Conservation (phyloP, 2,329 filamentous ascomycete species). For the Pestalotiopsis sp. region DNA sequence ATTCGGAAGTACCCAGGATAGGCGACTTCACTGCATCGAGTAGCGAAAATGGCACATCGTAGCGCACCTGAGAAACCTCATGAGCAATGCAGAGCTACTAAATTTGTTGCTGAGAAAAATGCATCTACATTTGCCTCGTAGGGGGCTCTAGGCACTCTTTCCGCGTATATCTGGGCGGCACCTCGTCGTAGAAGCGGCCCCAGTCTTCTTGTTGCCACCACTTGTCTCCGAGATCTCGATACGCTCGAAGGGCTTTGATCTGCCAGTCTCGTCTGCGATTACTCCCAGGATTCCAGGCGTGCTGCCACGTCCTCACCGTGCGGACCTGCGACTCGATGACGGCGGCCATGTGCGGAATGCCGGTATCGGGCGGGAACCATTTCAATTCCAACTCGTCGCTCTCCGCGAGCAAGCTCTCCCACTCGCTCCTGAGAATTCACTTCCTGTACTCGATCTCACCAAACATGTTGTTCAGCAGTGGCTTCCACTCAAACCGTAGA, state of each 20-base stretch:
- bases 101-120: too few species aligned
- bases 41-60: too few species aligned
- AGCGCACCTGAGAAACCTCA: too few species aligned
- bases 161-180: neutral
- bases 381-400: neutral
- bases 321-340: conserved; percentile 5
- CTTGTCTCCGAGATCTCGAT: neutral
- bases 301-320: neutral
- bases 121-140: too few species aligned
- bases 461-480: conserved; percentile 5
- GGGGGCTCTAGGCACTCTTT: neutral
- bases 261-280: conserved; percentile 4
- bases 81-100: too few species aligned
- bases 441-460: conserved; percentile 11
- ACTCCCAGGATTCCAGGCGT: neutral
- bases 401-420: neutral
- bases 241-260: neutral
- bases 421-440: neutral
- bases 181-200: neutral
- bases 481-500: conserved; percentile 1
- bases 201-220: neutral
- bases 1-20: conserved; percentile 15
- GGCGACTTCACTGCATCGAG: neutral
- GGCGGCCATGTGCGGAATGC: neutral
- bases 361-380: neutral